These are phyloP conservation scores for Anaeromyces robustus DNA, from an alignment of 192 early-diverging fungal species.

Conservation along the genomic window DNA sequence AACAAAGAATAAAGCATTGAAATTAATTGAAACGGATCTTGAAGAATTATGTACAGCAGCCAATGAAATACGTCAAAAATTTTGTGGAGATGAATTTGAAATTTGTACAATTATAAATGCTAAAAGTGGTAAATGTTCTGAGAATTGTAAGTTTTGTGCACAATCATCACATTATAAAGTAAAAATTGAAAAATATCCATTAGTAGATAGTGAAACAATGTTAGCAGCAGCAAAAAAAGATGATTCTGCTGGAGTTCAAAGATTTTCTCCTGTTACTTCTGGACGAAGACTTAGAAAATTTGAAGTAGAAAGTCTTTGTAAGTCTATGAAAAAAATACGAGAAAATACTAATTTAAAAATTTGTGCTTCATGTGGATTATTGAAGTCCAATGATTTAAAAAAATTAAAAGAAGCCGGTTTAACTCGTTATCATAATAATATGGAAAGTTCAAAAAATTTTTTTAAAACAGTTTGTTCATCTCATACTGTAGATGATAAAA, in stretches of 20 bases:
- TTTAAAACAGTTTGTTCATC: conserved; percentile 54
- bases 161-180: neutral
- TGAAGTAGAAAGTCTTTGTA: neutral
- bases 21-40: neutral
- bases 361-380: conserved; percentile 32
- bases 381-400: conserved; percentile 53
- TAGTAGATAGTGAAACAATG: neutral
- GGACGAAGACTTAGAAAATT: neutral
- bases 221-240: neutral
- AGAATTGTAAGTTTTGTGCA: neutral
- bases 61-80: neutral
- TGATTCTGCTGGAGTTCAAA: neutral
- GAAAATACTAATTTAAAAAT: neutral
- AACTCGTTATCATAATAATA: conserved; percentile 77
- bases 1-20: neutral
- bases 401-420: conserved; percentile 66
- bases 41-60: neutral
- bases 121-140: neutral
- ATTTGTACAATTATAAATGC: neutral
- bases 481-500: conserved; percentile 59
- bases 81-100: neutral
- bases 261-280: neutral
- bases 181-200: neutral
- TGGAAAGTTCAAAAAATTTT: conserved; percentile 63
- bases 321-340: neutral